Evolutionary conservation across 2,329 filamentous ascomycete species (phyloP).

Genomic region (Xylaria sp.): DNA sequence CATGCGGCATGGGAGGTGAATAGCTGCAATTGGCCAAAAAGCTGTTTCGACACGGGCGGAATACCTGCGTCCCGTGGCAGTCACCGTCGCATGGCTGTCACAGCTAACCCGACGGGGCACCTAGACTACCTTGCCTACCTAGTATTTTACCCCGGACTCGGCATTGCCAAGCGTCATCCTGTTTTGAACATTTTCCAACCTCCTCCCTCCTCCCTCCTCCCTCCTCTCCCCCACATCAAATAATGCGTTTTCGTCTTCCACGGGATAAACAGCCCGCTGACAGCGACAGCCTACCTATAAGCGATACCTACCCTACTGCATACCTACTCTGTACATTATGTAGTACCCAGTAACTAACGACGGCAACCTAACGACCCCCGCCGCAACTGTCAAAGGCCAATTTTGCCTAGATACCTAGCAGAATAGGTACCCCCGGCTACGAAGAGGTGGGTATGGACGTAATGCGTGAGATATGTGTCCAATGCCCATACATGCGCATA

Average conservation of each 20-base stretch:
- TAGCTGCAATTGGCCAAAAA: conserved; percentile 20
- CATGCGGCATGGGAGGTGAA: conserved; percentile 5
- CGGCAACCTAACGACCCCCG: conserved; percentile 17
- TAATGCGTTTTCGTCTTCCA: background rate
- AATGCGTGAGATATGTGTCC: no score
- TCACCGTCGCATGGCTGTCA: conserved; percentile 21
- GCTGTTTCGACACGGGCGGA: conserved; percentile 23
- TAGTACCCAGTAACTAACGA: no score
- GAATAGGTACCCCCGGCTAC: no score
- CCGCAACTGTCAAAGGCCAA: conserved; percentile 26
- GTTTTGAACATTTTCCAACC: conserved; percentile 19
- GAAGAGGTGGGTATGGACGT: no score
- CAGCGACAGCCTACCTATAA: no score
- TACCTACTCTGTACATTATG: no score
- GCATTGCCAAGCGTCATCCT: conserved; percentile 17
- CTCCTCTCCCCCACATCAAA: background rate
- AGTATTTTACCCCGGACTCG: conserved; percentile 20
- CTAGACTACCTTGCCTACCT: conserved; percentile 5
- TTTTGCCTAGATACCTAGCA: no score
- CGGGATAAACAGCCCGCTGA: background rate
- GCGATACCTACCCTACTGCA: no score
- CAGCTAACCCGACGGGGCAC: conserved; percentile 9
- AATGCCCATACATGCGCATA: no score
- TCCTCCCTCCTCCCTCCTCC: background rate
- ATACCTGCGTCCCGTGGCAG: conserved; percentile 17